phyloP scores from a whole-genome alignment of 1,284 basidiomycete genomes.

The Marasmius oreades region DNA sequence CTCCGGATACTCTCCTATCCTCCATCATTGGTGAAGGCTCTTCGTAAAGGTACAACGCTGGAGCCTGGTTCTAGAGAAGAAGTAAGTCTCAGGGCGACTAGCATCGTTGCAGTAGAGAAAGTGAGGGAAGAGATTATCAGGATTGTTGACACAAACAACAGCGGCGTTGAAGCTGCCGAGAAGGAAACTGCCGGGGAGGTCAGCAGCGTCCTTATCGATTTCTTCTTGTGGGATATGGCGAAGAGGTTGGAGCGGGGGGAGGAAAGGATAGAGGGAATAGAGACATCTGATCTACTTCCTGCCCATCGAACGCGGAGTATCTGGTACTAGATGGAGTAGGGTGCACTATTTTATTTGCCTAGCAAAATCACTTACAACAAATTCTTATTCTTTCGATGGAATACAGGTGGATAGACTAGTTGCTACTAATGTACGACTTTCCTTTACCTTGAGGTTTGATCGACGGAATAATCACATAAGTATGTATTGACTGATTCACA shows the following conservation, averaged over 20 bases:
- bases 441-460: no score
- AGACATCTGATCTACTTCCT: constrained; percentile 58
- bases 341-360: background rate
- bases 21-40: constrained; percentile 42
- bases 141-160: constrained; percentile 21
- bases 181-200: constrained; percentile 33
- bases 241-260: constrained; percentile 66
- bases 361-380: background rate
- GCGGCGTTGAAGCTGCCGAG: constrained; percentile 16
- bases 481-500: no score
- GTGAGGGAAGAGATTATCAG: constrained; percentile 51
- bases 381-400: no score
- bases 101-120: constrained; percentile 74
- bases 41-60: constrained; percentile 43
- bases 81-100: constrained; percentile 66
- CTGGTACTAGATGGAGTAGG: constrained; percentile 57
- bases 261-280: constrained; percentile 51
- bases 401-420: no score
- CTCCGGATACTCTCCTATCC: constrained; percentile 71
- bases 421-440: no score
- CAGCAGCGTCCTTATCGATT: constrained; percentile 80
- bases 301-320: constrained; percentile 78
- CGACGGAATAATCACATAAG: no score
- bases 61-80: constrained; percentile 60
- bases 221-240: constrained; percentile 83